These are phyloP conservation scores for Cronartium ribicola DNA, from an alignment of 1,284 basidiomycete genomes.

Conservation along the genomic window DNA sequence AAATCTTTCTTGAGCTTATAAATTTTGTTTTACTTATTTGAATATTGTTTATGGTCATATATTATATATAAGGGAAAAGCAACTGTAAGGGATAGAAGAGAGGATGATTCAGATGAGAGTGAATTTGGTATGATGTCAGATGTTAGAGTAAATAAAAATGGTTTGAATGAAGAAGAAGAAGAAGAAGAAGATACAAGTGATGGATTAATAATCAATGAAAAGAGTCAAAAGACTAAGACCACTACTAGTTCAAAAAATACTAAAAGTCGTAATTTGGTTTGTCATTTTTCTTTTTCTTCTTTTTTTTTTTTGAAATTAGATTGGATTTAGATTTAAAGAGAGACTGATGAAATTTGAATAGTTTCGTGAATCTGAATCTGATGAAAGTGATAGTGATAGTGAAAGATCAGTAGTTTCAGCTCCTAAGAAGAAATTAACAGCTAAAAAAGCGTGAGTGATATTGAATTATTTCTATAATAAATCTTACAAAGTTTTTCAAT, in stretches of 20 bases:
- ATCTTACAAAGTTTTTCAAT: not conserved
- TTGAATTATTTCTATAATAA: not conserved
- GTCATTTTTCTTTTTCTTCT: not conserved
- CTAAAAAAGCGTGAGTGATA: constrained; percentile 44
- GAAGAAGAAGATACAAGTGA: constrained; percentile 15
- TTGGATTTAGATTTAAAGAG: not conserved
- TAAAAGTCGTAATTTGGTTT: not conserved
- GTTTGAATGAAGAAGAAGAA: constrained; percentile 13
- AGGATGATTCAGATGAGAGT: constrained; percentile 46
- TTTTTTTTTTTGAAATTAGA: not conserved
- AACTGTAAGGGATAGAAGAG: constrained; percentile 35
- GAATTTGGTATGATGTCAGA: constrained; percentile 44
- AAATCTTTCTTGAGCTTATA: constrained; percentile 47
- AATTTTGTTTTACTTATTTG: constrained; percentile 15
- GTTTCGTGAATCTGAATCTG: constrained; percentile 8
- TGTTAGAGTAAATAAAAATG: not conserved
- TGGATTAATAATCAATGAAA: not conserved
- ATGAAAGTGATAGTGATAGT: constrained; percentile 5
- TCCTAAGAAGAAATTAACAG: constrained; percentile 53
- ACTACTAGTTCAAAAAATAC: not conserved
- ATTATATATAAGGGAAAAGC: constrained; percentile 43
- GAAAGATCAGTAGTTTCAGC: constrained; percentile 33
- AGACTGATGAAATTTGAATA: not conserved
- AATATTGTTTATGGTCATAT: constrained; percentile 40
- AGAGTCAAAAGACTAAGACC: not conserved